A percentile compares a stretch with the other conserved stretches of the same genome.
Conservation (phyloP, 129 eudicot genomes). For the Centrapalus pauciflorus region DNA sequence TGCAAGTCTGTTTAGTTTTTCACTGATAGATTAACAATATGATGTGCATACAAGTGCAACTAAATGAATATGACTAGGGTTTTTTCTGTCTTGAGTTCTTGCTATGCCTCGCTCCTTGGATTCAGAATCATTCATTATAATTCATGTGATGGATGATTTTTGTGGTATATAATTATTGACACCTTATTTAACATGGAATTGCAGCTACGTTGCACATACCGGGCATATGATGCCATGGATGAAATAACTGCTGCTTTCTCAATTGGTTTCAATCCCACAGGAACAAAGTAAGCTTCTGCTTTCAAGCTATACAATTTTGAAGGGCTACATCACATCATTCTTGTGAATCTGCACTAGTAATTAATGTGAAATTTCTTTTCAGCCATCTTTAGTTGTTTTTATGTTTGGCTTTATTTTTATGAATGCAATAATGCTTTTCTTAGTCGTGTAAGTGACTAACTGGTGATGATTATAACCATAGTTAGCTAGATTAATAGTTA, state of each 20-base stretch:
- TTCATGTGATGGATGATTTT: neutral
- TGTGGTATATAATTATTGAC: conserved; percentile 1
- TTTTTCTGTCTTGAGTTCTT: neutral
- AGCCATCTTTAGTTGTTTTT: neutral
- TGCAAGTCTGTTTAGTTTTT: neutral
- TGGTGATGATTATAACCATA: neutral
- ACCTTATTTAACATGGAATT: conserved; percentile 12
- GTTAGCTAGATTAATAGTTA: neutral
- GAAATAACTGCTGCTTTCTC: conserved; percentile 96
- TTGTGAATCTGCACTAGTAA: too few species aligned
- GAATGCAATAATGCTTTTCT: neutral
- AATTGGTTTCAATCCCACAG: conserved; percentile 75
- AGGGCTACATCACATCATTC: neutral
- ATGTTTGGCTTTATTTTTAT: neutral
- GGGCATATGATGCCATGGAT: conserved; percentile 98
- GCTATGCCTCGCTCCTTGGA: neutral
- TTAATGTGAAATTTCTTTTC: too few species aligned
- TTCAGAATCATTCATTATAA: neutral
- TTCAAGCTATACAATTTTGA: neutral
- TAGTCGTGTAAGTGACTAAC: neutral
- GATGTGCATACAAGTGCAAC: neutral
- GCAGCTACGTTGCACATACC: conserved; percentile 95
- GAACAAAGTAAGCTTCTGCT: conserved; percentile 56
- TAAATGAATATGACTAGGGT: neutral
- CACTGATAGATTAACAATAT: neutral